phyloP scores from a whole-genome alignment of 2,329 filamentous ascomycete species.

The Dactylellina leptospora region DNA sequence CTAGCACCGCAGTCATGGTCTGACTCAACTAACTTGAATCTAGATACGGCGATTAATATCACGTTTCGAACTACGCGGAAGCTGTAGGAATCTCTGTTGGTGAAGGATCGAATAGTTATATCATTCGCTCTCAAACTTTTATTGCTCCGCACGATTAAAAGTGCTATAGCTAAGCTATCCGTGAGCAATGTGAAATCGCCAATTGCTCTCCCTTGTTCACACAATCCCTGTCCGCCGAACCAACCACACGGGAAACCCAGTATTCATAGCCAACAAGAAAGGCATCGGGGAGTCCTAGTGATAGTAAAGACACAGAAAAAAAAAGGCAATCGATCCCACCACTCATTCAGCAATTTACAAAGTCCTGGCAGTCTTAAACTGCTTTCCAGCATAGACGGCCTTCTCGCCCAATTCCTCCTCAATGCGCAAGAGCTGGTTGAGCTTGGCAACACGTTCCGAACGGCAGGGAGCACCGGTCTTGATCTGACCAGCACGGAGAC shows the following conservation, averaged over 20 bases:
- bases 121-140: conserved; percentile 7
- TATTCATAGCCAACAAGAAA: no score
- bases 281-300: no score
- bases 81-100: conserved; percentile 4
- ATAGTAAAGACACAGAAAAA: background rate
- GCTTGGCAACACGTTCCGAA: conserved; percentile 98
- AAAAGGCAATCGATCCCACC: conserved; percentile 3
- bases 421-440: conserved; percentile 99
- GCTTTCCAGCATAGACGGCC: conserved; percentile 87
- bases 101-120: conserved; percentile 6
- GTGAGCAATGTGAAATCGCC: no score
- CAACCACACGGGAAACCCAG: background rate
- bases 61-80: background rate
- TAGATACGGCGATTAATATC: background rate
- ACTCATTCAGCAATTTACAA: conserved; percentile 10
- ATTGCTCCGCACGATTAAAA: background rate
- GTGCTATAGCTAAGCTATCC: no score
- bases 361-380: conserved; percentile 90
- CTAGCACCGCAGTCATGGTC: no score
- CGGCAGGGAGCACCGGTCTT: conserved; percentile 97
- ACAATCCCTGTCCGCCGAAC: background rate
- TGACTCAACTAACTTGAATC: conserved; percentile 19
- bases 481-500: conserved; percentile 96
- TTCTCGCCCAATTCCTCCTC: conserved; percentile 97
- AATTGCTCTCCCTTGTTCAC: background rate